Evolutionary conservation across 805 yeast genomes (phyloP).

Genomic region (Starmerella floris): DNA sequence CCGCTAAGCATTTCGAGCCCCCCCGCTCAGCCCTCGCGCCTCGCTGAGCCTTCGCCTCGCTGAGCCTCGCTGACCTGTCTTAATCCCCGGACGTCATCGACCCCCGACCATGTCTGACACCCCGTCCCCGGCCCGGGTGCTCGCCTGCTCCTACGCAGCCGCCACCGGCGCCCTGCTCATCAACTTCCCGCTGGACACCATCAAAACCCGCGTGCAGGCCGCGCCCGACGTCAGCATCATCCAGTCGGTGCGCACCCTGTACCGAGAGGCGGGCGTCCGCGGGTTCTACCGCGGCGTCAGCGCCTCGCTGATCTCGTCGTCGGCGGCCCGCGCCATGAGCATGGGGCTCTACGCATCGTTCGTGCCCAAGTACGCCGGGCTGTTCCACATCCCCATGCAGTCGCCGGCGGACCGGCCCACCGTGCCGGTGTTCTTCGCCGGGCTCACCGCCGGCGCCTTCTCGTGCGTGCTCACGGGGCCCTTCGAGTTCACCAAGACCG

Average conservation of each 20-base stretch:
- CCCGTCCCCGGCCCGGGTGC: slow-evolving; percentile 11
- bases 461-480: slow-evolving; percentile 52
- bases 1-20: too few species aligned
- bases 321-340: slow-evolving; percentile 22
- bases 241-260: slow-evolving; percentile 46
- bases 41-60: too few species aligned
- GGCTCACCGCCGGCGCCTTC: slow-evolving; percentile 51
- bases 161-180: slow-evolving; percentile 27
- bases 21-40: too few species aligned
- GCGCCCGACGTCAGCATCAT: slow-evolving; percentile 39
- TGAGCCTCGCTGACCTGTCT: too few species aligned
- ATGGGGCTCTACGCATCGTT: slow-evolving; percentile 21
- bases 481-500: slow-evolving; percentile 70
- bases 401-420: slow-evolving; percentile 15
- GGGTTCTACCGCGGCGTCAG: slow-evolving; percentile 68
- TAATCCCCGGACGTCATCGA: too few species aligned
- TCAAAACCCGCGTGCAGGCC: slow-evolving; percentile 77
- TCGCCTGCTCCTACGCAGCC: slow-evolving; percentile 18
- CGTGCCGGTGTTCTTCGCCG: slow-evolving; percentile 33
- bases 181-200: slow-evolving; percentile 80
- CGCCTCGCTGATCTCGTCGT: slow-evolving; percentile 58
- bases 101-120: not conserved
- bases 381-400: slow-evolving; percentile 11
- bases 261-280: slow-evolving; percentile 45
- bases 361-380: slow-evolving; percentile 13